Conservation (phyloP, 306 rosid species). For the Prunus campanulata region DNA sequence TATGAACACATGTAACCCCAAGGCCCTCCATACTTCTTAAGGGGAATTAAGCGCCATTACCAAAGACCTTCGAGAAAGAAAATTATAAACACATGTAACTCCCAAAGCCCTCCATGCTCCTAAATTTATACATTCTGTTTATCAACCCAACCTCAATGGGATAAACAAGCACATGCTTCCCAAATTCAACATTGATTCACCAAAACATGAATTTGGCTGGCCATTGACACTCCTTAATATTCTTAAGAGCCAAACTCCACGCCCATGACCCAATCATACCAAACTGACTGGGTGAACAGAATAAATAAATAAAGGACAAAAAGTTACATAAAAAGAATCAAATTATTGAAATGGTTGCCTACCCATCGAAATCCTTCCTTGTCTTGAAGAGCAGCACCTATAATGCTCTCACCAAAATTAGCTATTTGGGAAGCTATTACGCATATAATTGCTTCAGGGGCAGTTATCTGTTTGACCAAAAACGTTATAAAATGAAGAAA, state of each 20-base stretch:
- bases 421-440: conserved; percentile 93
- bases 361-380: conserved; percentile 97
- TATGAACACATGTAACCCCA: neutral
- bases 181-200: neutral
- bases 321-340: neutral
- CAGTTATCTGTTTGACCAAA: conserved; percentile 48
- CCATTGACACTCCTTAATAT: neutral
- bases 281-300: neutral
- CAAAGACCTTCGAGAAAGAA: neutral
- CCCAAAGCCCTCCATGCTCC: neutral
- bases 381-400: conserved; percentile 90
- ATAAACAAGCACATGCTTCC: neutral
- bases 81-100: neutral
- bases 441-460: conserved; percentile 69
- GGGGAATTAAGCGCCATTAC: neutral
- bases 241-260: neutral
- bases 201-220: neutral
- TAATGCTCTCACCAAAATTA: conserved; percentile 93
- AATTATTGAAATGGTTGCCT: conserved; percentile 24
- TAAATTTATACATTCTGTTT: neutral
- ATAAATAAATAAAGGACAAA: neutral
- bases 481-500: neutral
- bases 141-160: neutral
- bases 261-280: neutral
- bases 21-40: neutral